Base-by-base conservation (phyloP, 495 filamentous ascomycete genomes). In the Aspergillus coremiiformis region DNA sequence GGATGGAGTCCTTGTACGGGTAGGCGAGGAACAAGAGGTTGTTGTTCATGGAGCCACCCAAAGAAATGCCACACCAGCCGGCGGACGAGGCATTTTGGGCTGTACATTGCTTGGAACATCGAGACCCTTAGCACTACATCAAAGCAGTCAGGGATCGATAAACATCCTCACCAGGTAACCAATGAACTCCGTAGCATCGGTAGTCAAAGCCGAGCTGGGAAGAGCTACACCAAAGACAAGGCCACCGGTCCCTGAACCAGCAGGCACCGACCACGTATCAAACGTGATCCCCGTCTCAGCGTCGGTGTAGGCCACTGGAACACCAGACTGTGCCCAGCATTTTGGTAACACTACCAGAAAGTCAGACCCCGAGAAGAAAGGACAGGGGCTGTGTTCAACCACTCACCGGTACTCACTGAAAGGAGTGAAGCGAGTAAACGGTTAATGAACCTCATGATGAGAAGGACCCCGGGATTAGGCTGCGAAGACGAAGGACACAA, bases 31-130 rank as follows among this genome's bases (percentile, higher is more conserved):
- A 26, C 24, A 59, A 44, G 15, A 59, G 47, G 4, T 49, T 52
- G 26, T 19, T 52, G 44, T 11, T 52, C 56, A 59, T 59, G 17
- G 15, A n/a, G 10, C 48, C 44, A 15, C 52, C 49, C 3, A 59
- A 19, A 12, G 52, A 49, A 11, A 59, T 14, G 15, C 56, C 56
- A 44, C 56, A 59, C 56, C 56, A 59, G 6, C 58, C 58, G 22
- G 53, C 15, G 23, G 26, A 48, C n/a, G 44, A 20, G 23, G 30
- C 44, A 42, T 56, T 32, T 23, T 32, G 29, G 10, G 52, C 27
- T 19, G 29, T 41, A 39, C 54, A 57, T 26, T 47, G 35, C 51
- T 60, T 12, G 12, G 14, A 17, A 27, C 26, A 24, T 21, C 5
- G 20, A n/a, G 15, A 29, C 8, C 6, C 0, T 37, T 22, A 32